These are phyloP conservation scores for Verbascum thapsus DNA, from an alignment of 257 asterid genomes.

Conservation along the genomic window DNA sequence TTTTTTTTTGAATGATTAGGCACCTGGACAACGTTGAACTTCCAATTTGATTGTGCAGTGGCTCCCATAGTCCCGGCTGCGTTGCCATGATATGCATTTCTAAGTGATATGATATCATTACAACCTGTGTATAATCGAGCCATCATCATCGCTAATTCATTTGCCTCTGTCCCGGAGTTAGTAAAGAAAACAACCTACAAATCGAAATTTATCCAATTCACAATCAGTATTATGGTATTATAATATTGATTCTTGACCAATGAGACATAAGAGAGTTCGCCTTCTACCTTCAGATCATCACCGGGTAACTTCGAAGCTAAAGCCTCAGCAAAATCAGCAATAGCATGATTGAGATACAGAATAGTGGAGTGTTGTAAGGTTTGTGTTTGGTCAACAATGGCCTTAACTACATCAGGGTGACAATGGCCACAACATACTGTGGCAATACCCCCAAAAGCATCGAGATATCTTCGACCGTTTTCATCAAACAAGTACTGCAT, in stretches of 20 bases:
- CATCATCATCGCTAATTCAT: constrained; percentile 78
- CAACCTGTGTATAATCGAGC: constrained; percentile 63
- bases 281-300: constrained; percentile 71
- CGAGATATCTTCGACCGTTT: constrained; percentile 62
- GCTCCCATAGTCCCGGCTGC: constrained; percentile 76
- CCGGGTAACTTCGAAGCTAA: constrained; percentile 69
- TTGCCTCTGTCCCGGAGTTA: constrained; percentile 84
- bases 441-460: constrained; percentile 76
- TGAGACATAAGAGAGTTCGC: not conserved
- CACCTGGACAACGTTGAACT: constrained; percentile 74
- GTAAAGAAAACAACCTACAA: constrained; percentile 71
- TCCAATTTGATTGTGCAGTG: constrained; percentile 75
- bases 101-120: constrained; percentile 63
- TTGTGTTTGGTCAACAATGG: constrained; percentile 58
- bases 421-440: constrained; percentile 83
- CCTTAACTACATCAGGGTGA: constrained; percentile 74
- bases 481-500: constrained; percentile 78
- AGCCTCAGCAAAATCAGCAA: constrained; percentile 78
- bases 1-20: not conserved
- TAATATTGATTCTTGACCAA: not conserved
- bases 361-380: constrained; percentile 66
- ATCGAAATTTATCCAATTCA: not conserved
- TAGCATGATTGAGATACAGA: constrained; percentile 62
- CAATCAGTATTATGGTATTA: not conserved
- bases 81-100: constrained; percentile 80